Evolutionary conservation across 2,329 filamentous ascomycete genomes (phyloP).

Genomic region (Stagonosporopsis vannaccii): DNA sequence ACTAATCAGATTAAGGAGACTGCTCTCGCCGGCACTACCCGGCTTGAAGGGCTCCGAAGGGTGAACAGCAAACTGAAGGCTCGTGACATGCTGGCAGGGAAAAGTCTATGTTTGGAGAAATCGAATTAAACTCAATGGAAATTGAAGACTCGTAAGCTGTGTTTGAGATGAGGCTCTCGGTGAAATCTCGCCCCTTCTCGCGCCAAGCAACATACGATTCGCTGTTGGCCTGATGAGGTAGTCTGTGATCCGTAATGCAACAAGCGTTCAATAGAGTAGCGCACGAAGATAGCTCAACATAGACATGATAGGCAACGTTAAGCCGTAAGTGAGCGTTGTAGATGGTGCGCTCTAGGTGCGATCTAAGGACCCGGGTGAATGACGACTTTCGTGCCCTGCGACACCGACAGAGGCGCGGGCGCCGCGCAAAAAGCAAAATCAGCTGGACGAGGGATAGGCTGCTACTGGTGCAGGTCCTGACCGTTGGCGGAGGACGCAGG

Average conservation of each 20-base stretch:
- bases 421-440: constrained; percentile 23
- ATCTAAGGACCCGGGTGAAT: constrained; percentile 19
- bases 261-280: constrained; percentile 8
- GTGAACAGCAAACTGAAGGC: constrained; percentile 20
- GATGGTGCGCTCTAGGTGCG: constrained; percentile 21
- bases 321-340: constrained; percentile 8
- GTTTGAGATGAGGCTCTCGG: constrained; percentile 12
- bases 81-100: constrained; percentile 16
- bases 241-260: constrained; percentile 8
- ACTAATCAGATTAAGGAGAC: constrained; percentile 31
- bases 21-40: constrained; percentile 32
- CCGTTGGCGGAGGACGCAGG: constrained; percentile 34
- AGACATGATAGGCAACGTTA: constrained; percentile 6
- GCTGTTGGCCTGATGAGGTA: constrained; percentile 6
- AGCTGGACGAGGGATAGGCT: constrained; percentile 25
- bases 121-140: constrained; percentile 25
- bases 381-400: constrained; percentile 29
- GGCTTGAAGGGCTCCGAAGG: constrained; percentile 23
- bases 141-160: constrained; percentile 16
- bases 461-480: constrained; percentile 31
- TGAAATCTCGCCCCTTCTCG: constrained; percentile 15
- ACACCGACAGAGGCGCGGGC: constrained; percentile 21
- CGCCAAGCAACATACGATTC: constrained; percentile 6
- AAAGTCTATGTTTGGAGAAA: constrained; percentile 14
- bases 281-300: constrained; percentile 3